Base-by-base conservation (phyloP, 2,329 filamentous ascomycete genomes). In the Pseudogymnoascus sp. region DNA sequence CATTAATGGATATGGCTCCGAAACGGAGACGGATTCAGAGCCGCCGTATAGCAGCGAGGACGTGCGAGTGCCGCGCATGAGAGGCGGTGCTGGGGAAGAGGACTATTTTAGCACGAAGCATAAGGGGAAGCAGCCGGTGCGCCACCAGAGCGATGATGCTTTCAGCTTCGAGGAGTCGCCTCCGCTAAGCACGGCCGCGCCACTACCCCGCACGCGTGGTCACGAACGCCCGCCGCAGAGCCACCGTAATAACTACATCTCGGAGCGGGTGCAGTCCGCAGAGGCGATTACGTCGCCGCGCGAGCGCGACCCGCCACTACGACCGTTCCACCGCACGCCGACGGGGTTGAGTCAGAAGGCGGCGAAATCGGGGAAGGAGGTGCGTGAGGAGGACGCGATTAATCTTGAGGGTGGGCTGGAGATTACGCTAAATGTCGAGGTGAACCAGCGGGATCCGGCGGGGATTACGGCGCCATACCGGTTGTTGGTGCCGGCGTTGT, bases 381-480 rank as follows among this genome's bases (percentile, higher is more conserved):
- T 19, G 26, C 29, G 47, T 10, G 79, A 81, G 42, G 78, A 79
- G 7, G 79, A 80, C 47, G 81, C 83, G 8, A 83, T 97, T 64
- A 86, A 96, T 71, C 80, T 97, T 0, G 85, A 95, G 72, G 89
- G 88, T 31, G 92, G 91, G 0, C 79, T 99, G 8, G 92, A 97
- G 68, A 87, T 99, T 37, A 89, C 86, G 61, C 76, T 99, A 47
- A 96, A 97, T 70, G 86, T 96, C 66, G 95, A 99, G 76, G 86
- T 97, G 65, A 92, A 88, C 70, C 84, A 90, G 50, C 86, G 85
- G 66, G 92, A 99, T 70, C 93, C 95, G 0, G 83, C 89, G 0
- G 96, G 95, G 13, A 91, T 91, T 67, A 99, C 95, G 0, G 84
- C 86, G 61, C 91, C 92, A 7, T 99, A 99, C 74, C 82, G 91